A percentile compares a stretch with the other conserved stretches of the same genome.
These are phyloP conservation scores for Kickxella alabastrina DNA, from an alignment of 192 early-diverging fungal species.

Conservation along the genomic window DNA sequence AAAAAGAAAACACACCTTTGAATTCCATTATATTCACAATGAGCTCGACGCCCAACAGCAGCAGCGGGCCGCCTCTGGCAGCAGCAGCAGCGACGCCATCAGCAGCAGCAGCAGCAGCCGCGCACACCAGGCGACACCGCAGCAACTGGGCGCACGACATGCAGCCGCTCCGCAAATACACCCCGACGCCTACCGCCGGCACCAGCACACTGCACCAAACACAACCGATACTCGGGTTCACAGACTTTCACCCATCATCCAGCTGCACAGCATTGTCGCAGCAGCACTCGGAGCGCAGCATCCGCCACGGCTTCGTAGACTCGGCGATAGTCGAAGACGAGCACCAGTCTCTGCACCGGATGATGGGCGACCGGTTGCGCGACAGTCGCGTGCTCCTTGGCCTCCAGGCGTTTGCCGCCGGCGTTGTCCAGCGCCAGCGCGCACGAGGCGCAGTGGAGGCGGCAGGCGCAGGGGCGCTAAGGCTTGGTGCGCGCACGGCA, in stretches of 20 bases:
- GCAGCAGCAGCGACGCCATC: not conserved
- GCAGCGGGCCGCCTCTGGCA: too few species aligned
- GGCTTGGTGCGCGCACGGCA: constrained; percentile 22
- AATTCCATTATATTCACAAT: too few species aligned
- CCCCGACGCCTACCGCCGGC: constrained; percentile 25
- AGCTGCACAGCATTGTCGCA: constrained; percentile 39
- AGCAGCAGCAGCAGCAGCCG: not conserved
- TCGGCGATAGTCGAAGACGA: constrained; percentile 43
- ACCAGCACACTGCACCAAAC: constrained; percentile 29
- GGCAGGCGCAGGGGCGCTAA: not conserved
- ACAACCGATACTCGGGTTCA: constrained; percentile 15
- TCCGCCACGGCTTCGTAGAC: constrained; percentile 65
- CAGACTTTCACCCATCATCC: constrained; percentile 60
- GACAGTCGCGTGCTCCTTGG: constrained; percentile 40
- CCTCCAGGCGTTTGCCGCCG: constrained; percentile 40
- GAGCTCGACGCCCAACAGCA: constrained; percentile 24
- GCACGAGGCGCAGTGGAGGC: constrained; percentile 11
- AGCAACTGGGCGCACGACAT: constrained; percentile 19
- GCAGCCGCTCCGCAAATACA: constrained; percentile 41
- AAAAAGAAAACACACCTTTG: too few species aligned
- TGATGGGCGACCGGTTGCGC: constrained; percentile 37
- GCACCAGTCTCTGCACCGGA: constrained; percentile 27
- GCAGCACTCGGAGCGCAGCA: constrained; percentile 56
- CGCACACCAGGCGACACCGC: not conserved
- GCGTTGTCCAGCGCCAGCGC: constrained; percentile 29